phyloP scores from a whole-genome alignment of 2,329 filamentous ascomycete genomes.

The Penicillium sp. region DNA sequence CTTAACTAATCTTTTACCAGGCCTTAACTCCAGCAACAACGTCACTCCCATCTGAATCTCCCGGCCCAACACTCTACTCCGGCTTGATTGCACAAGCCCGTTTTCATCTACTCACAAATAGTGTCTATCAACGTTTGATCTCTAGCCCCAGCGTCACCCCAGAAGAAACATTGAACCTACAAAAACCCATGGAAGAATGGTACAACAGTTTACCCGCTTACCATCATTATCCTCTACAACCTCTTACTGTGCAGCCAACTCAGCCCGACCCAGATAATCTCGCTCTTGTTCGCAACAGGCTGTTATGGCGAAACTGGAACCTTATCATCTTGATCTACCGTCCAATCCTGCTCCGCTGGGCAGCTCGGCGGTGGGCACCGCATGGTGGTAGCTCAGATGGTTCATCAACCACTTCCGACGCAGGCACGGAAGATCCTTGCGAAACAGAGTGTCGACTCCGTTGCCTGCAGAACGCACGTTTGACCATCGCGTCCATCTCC shows the following conservation, averaged over 20 bases:
- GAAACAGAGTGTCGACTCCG: conserved; percentile 40
- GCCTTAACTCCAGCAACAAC: conserved; percentile 39
- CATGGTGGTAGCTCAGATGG: conserved; percentile 16
- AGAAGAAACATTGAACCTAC: conserved; percentile 42
- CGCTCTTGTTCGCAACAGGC: conserved; percentile 39
- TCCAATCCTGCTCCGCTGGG: conserved; percentile 44
- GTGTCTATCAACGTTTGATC: conserved; percentile 46
- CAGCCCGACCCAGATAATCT: conserved; percentile 36
- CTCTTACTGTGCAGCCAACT: conserved; percentile 22
- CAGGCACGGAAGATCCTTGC: conserved; percentile 33
- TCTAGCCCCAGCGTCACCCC: conserved; percentile 43
- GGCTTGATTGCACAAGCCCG: conserved; percentile 43
- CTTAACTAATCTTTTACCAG: conserved; percentile 16
- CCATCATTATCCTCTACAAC: conserved; percentile 33
- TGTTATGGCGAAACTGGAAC: conserved; percentile 47
- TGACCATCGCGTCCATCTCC: conserved; percentile 44
- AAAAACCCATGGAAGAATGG: conserved; percentile 46
- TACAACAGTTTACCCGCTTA: conserved; percentile 43
- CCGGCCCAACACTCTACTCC: conserved; percentile 45
- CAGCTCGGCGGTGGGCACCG: conserved; percentile 36
- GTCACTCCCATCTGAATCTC: conserved; percentile 36
- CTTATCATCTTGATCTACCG: conserved; percentile 46
- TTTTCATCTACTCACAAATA: conserved; percentile 47
- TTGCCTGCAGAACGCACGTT: conserved; percentile 42
- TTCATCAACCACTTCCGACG: conserved; percentile 22